A percentile compares a stretch with the other conserved stretches of the same genome.
phyloP scores from a whole-genome alignment of 2,329 filamentous ascomycete genomes.

The Chaetomiaceae sp. region DNA sequence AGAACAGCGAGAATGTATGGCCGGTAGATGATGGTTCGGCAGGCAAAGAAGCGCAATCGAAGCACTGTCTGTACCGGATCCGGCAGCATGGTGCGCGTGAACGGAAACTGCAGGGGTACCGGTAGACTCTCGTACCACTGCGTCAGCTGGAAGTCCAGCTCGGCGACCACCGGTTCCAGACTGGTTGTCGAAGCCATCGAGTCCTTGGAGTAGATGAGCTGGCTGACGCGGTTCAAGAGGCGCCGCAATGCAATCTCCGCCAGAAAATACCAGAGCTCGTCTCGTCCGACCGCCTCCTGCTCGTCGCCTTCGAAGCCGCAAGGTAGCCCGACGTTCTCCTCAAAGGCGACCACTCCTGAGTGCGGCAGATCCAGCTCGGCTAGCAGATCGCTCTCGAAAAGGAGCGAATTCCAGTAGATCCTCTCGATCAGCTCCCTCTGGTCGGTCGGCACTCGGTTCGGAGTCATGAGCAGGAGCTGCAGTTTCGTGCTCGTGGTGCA shows the following conservation, averaged over 20 bases:
- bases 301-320: slow-evolving; percentile 71
- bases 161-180: slow-evolving; percentile 69
- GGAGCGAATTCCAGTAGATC: slow-evolving; percentile 77
- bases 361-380: slow-evolving; percentile 76
- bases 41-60: slow-evolving; percentile 74
- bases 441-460: slow-evolving; percentile 61
- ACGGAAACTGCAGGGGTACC: slow-evolving; percentile 68
- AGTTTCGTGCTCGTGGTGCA: slow-evolving; percentile 77
- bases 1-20: slow-evolving; percentile 76
- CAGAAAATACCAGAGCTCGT: slow-evolving; percentile 81
- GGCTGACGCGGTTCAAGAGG: slow-evolving; percentile 70
- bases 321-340: slow-evolving; percentile 72
- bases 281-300: slow-evolving; percentile 56
- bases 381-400: slow-evolving; percentile 74
- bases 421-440: slow-evolving; percentile 69
- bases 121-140: slow-evolving; percentile 82
- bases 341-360: slow-evolving; percentile 75
- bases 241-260: slow-evolving; percentile 74
- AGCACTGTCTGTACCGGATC: slow-evolving; percentile 76
- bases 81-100: slow-evolving; percentile 58
- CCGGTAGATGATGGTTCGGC: slow-evolving; percentile 78
- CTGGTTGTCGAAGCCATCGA: slow-evolving; percentile 65
- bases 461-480: slow-evolving; percentile 69
- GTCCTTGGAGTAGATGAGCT: slow-evolving; percentile 72
- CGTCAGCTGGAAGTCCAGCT: slow-evolving; percentile 74